phyloP scores from a whole-genome alignment of 176 grass and related monocot genomes.

The Zea luxurians region DNA sequence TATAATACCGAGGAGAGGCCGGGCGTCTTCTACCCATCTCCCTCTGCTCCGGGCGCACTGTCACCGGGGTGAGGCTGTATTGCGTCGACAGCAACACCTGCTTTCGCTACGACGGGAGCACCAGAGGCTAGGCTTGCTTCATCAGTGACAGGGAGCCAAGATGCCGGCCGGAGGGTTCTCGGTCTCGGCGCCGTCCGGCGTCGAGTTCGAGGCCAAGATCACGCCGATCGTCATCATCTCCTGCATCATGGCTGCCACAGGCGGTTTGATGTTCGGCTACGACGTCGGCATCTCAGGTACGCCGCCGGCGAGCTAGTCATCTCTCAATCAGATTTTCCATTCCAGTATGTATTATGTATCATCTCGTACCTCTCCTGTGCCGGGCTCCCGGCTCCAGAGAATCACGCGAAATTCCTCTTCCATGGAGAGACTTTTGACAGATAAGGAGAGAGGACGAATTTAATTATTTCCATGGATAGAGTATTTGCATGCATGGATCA shows the following conservation, averaged over 20 bases:
- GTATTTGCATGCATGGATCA: background rate
- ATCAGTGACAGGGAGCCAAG: background rate
- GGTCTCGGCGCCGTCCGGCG: constrained; percentile 59
- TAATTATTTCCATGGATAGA: background rate
- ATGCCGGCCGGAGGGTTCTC: constrained; percentile 82
- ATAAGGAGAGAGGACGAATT: no score
- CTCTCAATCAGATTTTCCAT: background rate
- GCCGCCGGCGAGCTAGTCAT: background rate
- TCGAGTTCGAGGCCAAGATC: constrained; percentile 92
- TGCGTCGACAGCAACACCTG: background rate
- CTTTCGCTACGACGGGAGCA: background rate
- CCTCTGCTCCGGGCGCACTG: background rate
- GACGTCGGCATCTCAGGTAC: constrained; percentile 89
- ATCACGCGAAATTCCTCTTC: background rate
- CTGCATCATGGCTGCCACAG: constrained; percentile 94
- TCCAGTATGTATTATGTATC: background rate
- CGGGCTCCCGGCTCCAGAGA: background rate
- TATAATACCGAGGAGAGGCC: background rate
- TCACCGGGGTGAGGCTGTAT: background rate
- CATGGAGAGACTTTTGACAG: background rate
- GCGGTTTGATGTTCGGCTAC: constrained; percentile 94
- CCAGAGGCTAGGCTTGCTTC: background rate
- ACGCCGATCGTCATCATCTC: constrained; percentile 84
- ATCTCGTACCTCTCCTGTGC: background rate
- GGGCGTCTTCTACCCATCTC: constrained; percentile 1